These are phyloP conservation scores for Podaxis pistillaris DNA, from an alignment of 768 basidiomycete species.

Conservation along the genomic window DNA sequence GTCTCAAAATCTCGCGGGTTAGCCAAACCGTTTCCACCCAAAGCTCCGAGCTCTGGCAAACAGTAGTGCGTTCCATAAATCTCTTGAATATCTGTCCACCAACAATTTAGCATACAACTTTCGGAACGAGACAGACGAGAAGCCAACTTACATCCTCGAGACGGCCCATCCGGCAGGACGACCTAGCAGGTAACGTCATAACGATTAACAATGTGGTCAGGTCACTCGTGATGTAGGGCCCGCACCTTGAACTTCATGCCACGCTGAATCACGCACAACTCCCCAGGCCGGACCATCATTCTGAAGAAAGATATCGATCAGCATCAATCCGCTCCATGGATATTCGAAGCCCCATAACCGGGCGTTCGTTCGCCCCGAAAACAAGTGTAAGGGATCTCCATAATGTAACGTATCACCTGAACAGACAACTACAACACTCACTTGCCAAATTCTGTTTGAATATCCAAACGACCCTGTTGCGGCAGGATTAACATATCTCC, in stretches of 20 bases:
- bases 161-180: constrained; percentile 54
- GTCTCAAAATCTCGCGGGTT: constrained; percentile 62
- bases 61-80: constrained; percentile 63
- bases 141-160: constrained; percentile 52
- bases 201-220: not conserved
- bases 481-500: constrained; percentile 69
- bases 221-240: not conserved
- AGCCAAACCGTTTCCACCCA: constrained; percentile 67
- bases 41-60: constrained; percentile 63
- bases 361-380: not conserved
- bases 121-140: not conserved
- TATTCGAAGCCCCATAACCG: not conserved
- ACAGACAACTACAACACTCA: constrained; percentile 26
- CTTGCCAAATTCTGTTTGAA: constrained; percentile 71
- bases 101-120: not conserved
- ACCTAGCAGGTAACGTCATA: constrained; percentile 29
- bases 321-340: not conserved
- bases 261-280: constrained; percentile 62
- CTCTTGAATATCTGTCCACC: constrained; percentile 53
- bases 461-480: constrained; percentile 61
- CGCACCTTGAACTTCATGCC: constrained; percentile 65
- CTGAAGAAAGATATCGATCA: constrained; percentile 26
- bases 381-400: not conserved
- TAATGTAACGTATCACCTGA: not conserved
- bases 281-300: constrained; percentile 63